These are phyloP conservation scores for Boletus pseudopeckii DNA, from an alignment of 768 basidiomycete genomes.

Conservation along the genomic window DNA sequence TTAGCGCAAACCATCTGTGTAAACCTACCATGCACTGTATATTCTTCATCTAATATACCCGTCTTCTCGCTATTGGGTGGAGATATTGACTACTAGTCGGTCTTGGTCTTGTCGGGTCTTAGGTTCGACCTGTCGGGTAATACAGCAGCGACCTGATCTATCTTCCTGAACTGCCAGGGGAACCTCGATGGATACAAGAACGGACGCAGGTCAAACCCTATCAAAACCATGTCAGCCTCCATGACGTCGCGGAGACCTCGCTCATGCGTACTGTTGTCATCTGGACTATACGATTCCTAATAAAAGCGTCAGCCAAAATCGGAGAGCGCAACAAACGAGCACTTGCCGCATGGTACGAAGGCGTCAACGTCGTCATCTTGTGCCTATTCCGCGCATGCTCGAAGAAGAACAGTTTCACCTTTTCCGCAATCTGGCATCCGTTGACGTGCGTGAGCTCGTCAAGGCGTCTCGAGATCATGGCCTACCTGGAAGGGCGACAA, in stretches of 20 bases:
- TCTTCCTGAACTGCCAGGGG: conserved; percentile 96
- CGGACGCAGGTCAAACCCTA: conserved; percentile 92
- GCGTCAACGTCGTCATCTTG: conserved; percentile 98
- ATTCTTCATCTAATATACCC: conserved; percentile 4
- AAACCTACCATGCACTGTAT: conserved; percentile 9
- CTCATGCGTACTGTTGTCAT: conserved; percentile 78
- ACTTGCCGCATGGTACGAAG: conserved; percentile 88
- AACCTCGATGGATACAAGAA: conserved; percentile 95
- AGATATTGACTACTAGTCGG: conserved; percentile 35
- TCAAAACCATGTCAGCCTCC: conserved; percentile 1
- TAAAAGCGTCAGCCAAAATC: neutral
- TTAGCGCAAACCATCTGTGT: neutral
- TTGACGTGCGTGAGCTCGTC: conserved; percentile 24
- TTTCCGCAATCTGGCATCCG: conserved; percentile 71
- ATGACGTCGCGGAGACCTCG: too few species aligned
- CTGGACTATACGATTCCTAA: conserved; percentile 94
- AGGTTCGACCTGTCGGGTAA: conserved; percentile 66
- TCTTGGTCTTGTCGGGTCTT: conserved; percentile 44
- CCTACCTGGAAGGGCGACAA: conserved; percentile 79
- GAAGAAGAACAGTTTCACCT: conserved; percentile 97
- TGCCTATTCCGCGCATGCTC: conserved; percentile 95
- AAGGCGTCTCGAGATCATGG: neutral
- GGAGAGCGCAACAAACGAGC: neutral
- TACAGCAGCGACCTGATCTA: conserved; percentile 77
- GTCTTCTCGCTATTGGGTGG: neutral